Base-by-base conservation (phyloP, 1,139 yeast species). In the Diutina scorzettiae region DNA sequence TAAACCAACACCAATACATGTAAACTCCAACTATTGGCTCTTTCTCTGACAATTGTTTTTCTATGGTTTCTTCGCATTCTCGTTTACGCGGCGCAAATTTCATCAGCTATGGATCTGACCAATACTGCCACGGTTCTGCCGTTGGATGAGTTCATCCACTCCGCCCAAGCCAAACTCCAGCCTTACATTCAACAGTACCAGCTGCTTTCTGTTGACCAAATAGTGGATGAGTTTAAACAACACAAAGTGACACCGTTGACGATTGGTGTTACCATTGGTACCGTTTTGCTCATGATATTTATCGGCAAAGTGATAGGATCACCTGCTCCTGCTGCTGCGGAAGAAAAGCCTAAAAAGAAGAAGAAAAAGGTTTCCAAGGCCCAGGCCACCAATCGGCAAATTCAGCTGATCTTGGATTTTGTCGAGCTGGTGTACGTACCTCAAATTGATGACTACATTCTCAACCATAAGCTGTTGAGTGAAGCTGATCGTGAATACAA, bases 401-500 rank as follows among this genome's bases (percentile, higher is more conserved):
- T 69, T 48, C 71, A 66, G 51, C 53, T 49, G 23, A 58, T 68
- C 28, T 63, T 68, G 52, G 73, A 67, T 47, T 57, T 51, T 45
- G 71, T 69, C 42, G 74, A 68, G 50, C 56, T 53, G 33, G 59
- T 57, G 21, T 69, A 66, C 53, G 72, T 67, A 36, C 72, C 72
- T 1, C 58, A 66, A 45, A 69, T 69, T 46, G 71, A 69, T 48
- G 61, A 58, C 9, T 68, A 64, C 49, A 57, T 69, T 43, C 62
- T 57, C 41, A 57, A 52, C 43, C 63, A 60, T 53, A 53, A 53
- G 45, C 44, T 46, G 32, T 55, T 73, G 60, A 50, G 62, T 46
- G 47, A 53, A 23, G 63, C 69, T 3, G 72, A 69, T 37, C 55
- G 64, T 33, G 63, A 66, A 40, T 80, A 74, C 55, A 71, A 72